Evolutionary conservation across 2,329 filamentous ascomycete species (phyloP).

Genomic region (Phaeophleospora eucalypticola): DNA sequence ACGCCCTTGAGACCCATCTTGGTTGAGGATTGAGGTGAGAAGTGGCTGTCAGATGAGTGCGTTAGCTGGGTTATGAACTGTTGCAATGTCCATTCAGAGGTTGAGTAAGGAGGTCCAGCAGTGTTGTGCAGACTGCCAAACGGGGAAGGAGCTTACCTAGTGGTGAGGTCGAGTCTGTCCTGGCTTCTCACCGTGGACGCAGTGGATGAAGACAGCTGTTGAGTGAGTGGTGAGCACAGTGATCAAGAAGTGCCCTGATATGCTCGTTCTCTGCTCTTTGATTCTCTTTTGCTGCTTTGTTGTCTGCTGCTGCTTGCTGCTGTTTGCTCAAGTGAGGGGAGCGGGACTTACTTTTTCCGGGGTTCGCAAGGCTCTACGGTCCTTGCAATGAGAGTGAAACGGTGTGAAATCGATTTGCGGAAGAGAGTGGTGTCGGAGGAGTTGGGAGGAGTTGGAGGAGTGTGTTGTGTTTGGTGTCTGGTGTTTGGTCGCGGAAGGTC

Average conservation of each 20-base stretch:
- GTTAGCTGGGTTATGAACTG: too few species aligned
- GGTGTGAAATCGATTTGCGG: too few species aligned
- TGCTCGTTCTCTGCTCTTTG: too few species aligned
- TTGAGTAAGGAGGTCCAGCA: too few species aligned
- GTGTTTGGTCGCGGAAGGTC: not conserved
- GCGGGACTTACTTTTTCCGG: not conserved
- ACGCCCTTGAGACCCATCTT: constrained; percentile 44
- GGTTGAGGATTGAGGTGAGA: constrained; percentile 12
- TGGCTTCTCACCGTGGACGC: not conserved
- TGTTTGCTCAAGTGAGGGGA: not conserved
- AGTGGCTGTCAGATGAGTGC: constrained; percentile 1
- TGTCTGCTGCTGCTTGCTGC: not conserved
- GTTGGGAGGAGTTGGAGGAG: too few species aligned
- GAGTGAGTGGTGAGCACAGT: not conserved
- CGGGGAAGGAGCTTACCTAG: constrained; percentile 5
- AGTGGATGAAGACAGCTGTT: not conserved
- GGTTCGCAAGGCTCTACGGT: not conserved
- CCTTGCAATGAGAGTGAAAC: not conserved
- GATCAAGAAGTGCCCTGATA: not conserved
- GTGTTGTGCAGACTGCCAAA: not conserved
- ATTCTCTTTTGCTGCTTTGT: not conserved
- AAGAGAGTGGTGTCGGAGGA: too few species aligned
- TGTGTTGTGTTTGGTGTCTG: not conserved
- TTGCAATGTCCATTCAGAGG: too few species aligned
- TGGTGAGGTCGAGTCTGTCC: not conserved